Conservation (phyloP, 176 grass and related monocot genomes). For the Hordeum marinum region DNA sequence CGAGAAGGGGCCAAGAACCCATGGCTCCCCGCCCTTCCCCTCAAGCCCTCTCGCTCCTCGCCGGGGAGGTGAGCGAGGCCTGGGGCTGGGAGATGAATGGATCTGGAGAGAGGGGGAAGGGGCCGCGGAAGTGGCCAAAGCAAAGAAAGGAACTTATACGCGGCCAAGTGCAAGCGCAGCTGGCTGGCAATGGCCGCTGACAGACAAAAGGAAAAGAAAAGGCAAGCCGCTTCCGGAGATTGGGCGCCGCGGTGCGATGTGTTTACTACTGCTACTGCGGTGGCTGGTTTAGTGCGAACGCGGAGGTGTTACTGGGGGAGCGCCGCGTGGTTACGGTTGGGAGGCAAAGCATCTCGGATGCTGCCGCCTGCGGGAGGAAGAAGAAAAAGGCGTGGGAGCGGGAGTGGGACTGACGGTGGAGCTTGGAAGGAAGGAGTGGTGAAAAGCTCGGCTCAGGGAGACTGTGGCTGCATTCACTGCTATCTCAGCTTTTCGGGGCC, state of each 20-base stretch:
- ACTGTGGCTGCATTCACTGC: slow-evolving; percentile 23
- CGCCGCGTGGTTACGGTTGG: neutral
- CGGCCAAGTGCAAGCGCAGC: neutral
- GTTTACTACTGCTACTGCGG: neutral
- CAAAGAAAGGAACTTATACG: slow-evolving; percentile 35
- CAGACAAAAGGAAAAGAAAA: neutral
- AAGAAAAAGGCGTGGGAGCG: neutral
- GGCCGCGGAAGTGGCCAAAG: slow-evolving; percentile 33
- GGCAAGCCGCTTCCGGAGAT: slow-evolving; percentile 23
- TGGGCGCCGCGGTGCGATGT: neutral
- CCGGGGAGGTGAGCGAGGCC: neutral
- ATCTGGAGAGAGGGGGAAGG: slow-evolving; percentile 36
- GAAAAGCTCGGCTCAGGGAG: neutral
- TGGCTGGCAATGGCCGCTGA: slow-evolving; percentile 27
- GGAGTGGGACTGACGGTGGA: neutral
- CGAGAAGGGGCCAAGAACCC: slow-evolving; percentile 22
- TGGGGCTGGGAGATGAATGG: slow-evolving; percentile 5
- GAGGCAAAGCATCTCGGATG: slow-evolving; percentile 24
- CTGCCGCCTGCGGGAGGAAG: neutral
- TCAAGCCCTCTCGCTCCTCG: neutral
- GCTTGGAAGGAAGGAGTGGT: neutral
- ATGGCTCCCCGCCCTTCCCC: slow-evolving; percentile 8
- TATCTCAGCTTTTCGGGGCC: neutral
- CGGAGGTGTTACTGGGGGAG: neutral
- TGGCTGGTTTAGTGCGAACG: neutral